phyloP scores from a whole-genome alignment of 2,329 filamentous ascomycete species.

The Boeremia exigua region DNA sequence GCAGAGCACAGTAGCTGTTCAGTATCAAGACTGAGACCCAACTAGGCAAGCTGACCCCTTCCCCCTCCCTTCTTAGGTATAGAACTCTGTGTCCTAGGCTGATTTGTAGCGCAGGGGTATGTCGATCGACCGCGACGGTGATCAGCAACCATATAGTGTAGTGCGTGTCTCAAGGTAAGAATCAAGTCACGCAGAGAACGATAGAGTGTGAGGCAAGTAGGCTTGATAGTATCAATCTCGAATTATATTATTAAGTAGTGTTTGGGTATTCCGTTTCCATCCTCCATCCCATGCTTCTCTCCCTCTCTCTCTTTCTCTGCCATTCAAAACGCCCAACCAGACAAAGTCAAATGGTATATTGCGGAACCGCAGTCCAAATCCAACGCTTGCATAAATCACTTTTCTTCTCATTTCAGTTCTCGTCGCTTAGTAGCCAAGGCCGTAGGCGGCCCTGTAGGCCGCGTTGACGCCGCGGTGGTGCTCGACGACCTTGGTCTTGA shows the following conservation, averaged over 20 bases:
- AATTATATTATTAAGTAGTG: slow-evolving; percentile 17
- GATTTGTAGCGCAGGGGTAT: slow-evolving; percentile 18
- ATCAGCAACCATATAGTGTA: background rate
- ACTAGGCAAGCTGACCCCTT: slow-evolving; percentile 16
- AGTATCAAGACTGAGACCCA: background rate
- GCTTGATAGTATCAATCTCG: slow-evolving; percentile 15
- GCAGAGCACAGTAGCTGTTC: background rate
- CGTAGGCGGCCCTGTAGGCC: slow-evolving; percentile 22
- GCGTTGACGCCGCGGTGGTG: slow-evolving; percentile 38
- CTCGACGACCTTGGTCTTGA: slow-evolving; percentile 39
- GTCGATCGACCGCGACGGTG: background rate
- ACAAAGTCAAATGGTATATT: slow-evolving; percentile 21
- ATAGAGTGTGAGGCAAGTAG: background rate
- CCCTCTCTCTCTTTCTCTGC: background rate
- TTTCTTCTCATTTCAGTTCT: slow-evolving; percentile 5
- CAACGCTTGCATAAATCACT: slow-evolving; percentile 17
- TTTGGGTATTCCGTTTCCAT: slow-evolving; percentile 1
- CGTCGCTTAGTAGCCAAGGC: slow-evolving; percentile 4
- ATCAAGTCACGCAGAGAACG: background rate
- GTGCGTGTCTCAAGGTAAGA: slow-evolving; percentile 4
- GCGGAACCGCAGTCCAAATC: slow-evolving; percentile 18
- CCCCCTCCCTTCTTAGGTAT: slow-evolving; percentile 10
- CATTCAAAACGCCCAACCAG: slow-evolving; percentile 7
- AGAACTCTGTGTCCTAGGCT: slow-evolving; percentile 21
- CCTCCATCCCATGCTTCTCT: background rate